Base-by-base conservation (phyloP, 441 rosid genomes). In the Populus hybrid region DNA sequence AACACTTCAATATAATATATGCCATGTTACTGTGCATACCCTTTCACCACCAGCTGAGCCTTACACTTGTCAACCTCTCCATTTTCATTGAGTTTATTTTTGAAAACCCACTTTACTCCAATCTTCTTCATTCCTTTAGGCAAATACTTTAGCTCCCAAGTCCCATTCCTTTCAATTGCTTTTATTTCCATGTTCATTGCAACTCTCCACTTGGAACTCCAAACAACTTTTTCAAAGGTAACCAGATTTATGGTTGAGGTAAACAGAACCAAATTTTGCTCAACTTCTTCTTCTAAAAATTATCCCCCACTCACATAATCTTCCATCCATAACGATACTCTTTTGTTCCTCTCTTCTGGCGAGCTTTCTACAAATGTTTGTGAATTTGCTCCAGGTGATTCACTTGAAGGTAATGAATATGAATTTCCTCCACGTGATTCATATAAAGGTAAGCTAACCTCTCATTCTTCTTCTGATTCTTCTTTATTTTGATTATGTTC, bases 171-270 rank as follows among this genome's bases (percentile, higher is more conserved):
- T 28, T 78, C 74, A 9, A 82, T 82, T 0, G 67, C 67, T 64
- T 66, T 14, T 14, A 78, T 82, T 50, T 82, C 59, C 0, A 21
- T 0, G 6, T 78, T 35, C 79, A 75, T 82, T 9, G 28, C 77
- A 2, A 4, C 61, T 40, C 26, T 78, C 77, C 71, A 75, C 8
- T 82, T 82, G 0, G 10, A 31, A 40, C 59, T 71, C 24, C 8
- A 1, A 0, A 50, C 45, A 2, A 50, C 73, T 21, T 77, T 78
- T 23, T 21, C 18, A 6, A 66, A 80, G 0, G 59, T 14, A 9
- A 11, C 9, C 0, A 67, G 35, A 42, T 67, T 5, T n/a, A 0
- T 6, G 23, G 42, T 29, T 50, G 8, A 72, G 64, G 75, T 31
- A 72, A 28, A 56, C 3, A 28, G 0, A 26, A 56, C 12, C 2